A percentile compares a stretch with the other conserved stretches of the same genome.
phyloP scores from a whole-genome alignment of 768 basidiomycete species.

The Trametes elegans region DNA sequence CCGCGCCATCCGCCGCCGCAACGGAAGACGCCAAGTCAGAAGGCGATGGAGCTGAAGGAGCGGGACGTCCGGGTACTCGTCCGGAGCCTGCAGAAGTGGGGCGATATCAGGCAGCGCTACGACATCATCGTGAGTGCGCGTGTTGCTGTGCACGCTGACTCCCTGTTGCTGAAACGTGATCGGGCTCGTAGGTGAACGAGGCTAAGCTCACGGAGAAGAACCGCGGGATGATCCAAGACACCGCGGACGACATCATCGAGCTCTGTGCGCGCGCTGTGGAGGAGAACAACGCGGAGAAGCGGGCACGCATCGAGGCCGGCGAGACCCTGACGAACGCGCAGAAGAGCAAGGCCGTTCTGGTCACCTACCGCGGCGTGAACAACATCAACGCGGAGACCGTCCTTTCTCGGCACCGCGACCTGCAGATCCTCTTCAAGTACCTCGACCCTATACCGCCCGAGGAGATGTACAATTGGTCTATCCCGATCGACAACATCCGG shows the following conservation, averaged over 20 bases:
- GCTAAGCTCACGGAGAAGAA: constrained; percentile 94
- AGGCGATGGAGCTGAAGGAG: constrained; percentile 95
- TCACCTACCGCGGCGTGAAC: constrained; percentile 83
- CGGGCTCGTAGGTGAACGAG: constrained; percentile 65
- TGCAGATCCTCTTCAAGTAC: constrained; percentile 82
- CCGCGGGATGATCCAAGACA: constrained; percentile 84
- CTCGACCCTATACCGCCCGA: constrained; percentile 59
- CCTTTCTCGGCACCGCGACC: constrained; percentile 82
- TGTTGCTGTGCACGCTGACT: background rate
- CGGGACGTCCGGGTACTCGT: constrained; percentile 95
- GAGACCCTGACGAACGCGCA: constrained; percentile 90
- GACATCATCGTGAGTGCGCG: constrained; percentile 80
- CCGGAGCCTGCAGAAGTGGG: constrained; percentile 95
- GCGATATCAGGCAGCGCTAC: constrained; percentile 93
- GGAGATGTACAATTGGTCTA: constrained; percentile 77
- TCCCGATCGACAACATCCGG: constrained; percentile 91
- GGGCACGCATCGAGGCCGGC: constrained; percentile 69
- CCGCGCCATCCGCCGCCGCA: constrained; percentile 68
- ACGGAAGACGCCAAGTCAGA: constrained; percentile 90
- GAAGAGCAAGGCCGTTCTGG: constrained; percentile 96
- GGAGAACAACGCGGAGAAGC: constrained; percentile 80
- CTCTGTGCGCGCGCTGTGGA: constrained; percentile 81
- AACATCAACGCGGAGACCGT: constrained; percentile 99
- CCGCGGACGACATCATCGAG: constrained; percentile 90
- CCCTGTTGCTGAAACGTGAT: background rate